phyloP scores from a whole-genome alignment of 805 yeast species.

The Huiozyma naganishii region DNA sequence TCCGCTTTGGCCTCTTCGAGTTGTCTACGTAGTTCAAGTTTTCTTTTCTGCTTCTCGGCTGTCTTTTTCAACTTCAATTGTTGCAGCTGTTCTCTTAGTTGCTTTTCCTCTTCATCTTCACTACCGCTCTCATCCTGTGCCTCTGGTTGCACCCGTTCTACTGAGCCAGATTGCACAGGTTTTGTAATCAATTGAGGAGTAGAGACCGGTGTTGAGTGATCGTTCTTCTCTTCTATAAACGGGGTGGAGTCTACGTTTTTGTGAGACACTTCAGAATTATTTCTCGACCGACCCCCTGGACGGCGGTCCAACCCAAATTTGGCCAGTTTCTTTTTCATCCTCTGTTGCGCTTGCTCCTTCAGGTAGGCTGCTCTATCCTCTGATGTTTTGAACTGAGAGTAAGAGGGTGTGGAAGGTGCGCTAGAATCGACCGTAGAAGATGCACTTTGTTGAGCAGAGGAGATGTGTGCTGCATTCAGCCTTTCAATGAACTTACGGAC shows the following conservation, averaged over 20 bases:
- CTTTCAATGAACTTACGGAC: conserved; percentile 52
- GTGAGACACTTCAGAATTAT: not conserved
- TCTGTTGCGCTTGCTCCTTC: conserved; percentile 69
- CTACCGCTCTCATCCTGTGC: conserved; percentile 27
- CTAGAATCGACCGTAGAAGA: not conserved
- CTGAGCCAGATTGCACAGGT: not conserved
- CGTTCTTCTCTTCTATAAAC: conserved; percentile 2
- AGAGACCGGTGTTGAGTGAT: conserved; percentile 7
- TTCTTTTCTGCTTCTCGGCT: conserved; percentile 47
- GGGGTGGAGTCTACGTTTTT: conserved; percentile 1
- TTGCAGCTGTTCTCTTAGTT: conserved; percentile 30
- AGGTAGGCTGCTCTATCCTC: conserved; percentile 70
- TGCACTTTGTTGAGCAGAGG: not conserved
- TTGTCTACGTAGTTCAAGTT: conserved; percentile 48
- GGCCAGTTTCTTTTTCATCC: conserved; percentile 80
- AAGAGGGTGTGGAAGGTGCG: not conserved
- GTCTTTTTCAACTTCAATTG: conserved; percentile 40
- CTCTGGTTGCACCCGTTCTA: not conserved
- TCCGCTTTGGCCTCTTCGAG: conserved; percentile 42
- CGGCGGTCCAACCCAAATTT: conserved; percentile 57
- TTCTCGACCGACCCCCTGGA: conserved; percentile 4
- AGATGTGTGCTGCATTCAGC: conserved; percentile 26
- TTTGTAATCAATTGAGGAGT: not conserved
- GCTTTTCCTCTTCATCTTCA: conserved; percentile 38
- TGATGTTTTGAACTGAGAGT: conserved; percentile 30